Evolutionary conservation across 306 rosid species (phyloP).

Genomic region (Macrotyloma uniflorum): DNA sequence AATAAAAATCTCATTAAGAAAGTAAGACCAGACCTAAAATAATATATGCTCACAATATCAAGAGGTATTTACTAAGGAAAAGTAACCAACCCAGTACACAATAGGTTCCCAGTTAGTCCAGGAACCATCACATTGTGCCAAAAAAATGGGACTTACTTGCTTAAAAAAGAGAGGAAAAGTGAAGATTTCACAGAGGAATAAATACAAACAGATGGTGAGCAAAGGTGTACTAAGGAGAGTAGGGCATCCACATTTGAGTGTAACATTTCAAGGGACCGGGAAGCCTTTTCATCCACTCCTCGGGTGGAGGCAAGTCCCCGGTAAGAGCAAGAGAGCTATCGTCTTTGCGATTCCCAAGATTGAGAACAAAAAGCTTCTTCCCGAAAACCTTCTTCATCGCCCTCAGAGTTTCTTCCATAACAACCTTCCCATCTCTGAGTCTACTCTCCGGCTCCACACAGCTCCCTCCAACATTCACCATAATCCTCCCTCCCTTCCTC

Average conservation of each 20-base stretch:
- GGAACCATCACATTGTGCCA: neutral
- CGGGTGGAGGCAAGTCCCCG: slow-evolving; percentile 62
- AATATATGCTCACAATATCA: neutral
- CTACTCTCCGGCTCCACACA: slow-evolving; percentile 86
- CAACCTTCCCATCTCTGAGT: slow-evolving; percentile 60
- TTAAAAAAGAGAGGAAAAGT: too few species aligned
- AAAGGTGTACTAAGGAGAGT: slow-evolving; percentile 21
- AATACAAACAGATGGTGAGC: slow-evolving; percentile 42
- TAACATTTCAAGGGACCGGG: slow-evolving; percentile 51
- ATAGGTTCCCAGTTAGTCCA: neutral
- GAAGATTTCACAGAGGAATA: slow-evolving; percentile 15
- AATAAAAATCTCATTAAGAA: neutral
- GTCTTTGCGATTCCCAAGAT: slow-evolving; percentile 65
- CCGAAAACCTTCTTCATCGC: slow-evolving; percentile 70
- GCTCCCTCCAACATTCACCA: slow-evolving; percentile 96
- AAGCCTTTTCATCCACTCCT: slow-evolving; percentile 63
- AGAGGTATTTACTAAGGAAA: neutral
- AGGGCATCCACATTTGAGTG: slow-evolving; percentile 57
- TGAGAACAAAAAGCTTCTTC: slow-evolving; percentile 55
- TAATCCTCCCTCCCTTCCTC: slow-evolving; percentile 84
- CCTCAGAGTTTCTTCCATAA: slow-evolving; percentile 69
- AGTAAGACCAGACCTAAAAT: neutral
- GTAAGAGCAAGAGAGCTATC: slow-evolving; percentile 93
- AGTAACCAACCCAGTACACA: neutral
- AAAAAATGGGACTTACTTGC: neutral